phyloP scores from a whole-genome alignment of 148 eudicot species.

The Oxyria digyna region DNA sequence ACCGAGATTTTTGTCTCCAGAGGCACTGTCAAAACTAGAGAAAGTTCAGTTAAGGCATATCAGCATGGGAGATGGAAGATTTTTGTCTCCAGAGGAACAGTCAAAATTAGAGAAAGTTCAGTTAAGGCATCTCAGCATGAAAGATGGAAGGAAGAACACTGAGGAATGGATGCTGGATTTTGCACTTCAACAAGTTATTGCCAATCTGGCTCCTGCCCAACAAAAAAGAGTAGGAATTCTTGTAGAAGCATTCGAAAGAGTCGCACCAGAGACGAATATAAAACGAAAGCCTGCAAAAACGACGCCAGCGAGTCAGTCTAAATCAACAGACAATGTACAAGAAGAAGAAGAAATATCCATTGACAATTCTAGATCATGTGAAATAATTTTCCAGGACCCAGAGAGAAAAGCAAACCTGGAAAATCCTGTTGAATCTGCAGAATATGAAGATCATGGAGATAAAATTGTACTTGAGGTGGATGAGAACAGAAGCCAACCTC shows the following conservation, averaged over 20 bases:
- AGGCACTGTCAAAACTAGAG: conserved; percentile 21
- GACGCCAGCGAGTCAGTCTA: conserved; percentile 6
- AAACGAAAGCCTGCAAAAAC: conserved; percentile 13
- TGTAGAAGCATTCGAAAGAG: conserved; percentile 78
- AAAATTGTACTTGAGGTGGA: neutral
- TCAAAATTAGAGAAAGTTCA: conserved; percentile 25
- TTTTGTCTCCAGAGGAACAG: conserved; percentile 7
- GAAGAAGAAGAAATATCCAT: neutral
- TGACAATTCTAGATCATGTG: neutral
- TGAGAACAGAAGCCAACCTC: neutral
- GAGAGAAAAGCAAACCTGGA: neutral
- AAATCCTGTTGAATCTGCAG: neutral
- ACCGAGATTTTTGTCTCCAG: conserved; percentile 8
- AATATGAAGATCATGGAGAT: neutral
- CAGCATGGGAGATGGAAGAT: neutral
- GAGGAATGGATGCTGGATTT: conserved; percentile 92
- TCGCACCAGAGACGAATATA: conserved; percentile 38
- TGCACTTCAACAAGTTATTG: conserved; percentile 29
- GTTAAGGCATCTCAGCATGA: conserved; percentile 3
- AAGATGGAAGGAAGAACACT: conserved; percentile 1
- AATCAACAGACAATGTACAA: neutral
- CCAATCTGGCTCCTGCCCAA: conserved; percentile 9
- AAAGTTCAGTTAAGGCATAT: conserved; percentile 12
- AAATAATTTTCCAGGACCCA: neutral
- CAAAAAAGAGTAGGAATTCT: conserved; percentile 50